These are phyloP conservation scores for Comarum palustre DNA, from an alignment of 306 rosid species.

Conservation along the genomic window DNA sequence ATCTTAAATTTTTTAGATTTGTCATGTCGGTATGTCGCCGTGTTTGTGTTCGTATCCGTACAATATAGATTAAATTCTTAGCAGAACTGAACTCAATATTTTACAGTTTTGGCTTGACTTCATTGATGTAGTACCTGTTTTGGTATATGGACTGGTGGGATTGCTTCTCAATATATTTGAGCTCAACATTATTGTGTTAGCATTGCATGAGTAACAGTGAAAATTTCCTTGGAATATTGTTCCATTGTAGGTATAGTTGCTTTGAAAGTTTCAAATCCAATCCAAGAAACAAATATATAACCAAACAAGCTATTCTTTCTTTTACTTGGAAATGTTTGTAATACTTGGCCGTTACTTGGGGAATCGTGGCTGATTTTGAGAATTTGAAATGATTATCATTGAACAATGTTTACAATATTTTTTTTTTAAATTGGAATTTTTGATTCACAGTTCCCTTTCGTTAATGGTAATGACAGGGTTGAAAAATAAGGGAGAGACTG, in stretches of 20 bases:
- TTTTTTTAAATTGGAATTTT: too few relatives aligned
- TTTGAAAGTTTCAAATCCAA: not conserved
- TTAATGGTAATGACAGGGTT: slow-evolving; percentile 10
- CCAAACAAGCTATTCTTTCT: not conserved
- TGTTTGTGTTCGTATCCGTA: too few relatives aligned
- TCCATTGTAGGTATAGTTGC: not conserved
- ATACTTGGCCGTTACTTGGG: not conserved
- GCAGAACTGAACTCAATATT: not conserved
- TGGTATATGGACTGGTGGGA: not conserved
- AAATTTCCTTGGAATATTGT: not conserved
- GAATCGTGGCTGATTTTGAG: not conserved
- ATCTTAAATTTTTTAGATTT: too few relatives aligned
- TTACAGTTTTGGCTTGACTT: not conserved
- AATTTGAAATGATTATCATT: too few relatives aligned
- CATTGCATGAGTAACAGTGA: not conserved
- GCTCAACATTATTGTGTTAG: not conserved
- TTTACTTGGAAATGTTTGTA: not conserved
- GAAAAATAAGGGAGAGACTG: slow-evolving; percentile 15
- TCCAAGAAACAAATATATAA: not conserved
- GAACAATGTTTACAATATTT: too few relatives aligned
- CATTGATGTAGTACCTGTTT: not conserved
- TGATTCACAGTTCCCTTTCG: not conserved
- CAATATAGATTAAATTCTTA: not conserved
- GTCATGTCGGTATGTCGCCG: too few relatives aligned
- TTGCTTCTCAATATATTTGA: not conserved